phyloP scores from a whole-genome alignment of 768 basidiomycete species.

The Trametes elegans region DNA sequence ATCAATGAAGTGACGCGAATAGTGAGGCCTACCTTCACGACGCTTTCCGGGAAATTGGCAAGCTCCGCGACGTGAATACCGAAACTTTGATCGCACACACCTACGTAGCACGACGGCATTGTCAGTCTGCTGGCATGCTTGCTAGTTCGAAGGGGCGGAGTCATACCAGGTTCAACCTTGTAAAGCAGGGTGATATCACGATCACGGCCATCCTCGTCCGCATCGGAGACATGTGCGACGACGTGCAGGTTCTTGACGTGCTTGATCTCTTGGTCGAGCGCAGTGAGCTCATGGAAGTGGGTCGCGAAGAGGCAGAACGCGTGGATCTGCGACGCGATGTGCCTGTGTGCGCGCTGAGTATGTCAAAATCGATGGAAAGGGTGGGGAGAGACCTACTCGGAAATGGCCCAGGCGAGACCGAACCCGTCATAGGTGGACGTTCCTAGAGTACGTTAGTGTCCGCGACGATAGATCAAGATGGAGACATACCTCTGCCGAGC shows the following conservation, averaged over 20 bases:
- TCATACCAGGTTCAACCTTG: conserved; percentile 73
- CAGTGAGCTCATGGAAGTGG: conserved; percentile 96
- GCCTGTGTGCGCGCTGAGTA: conserved; percentile 42
- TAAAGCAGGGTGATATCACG: conserved; percentile 82
- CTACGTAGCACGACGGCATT: conserved; percentile 35
- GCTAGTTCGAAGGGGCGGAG: neutral
- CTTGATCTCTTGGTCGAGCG: conserved; percentile 78
- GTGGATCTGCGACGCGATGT: conserved; percentile 89
- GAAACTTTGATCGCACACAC: conserved; percentile 94
- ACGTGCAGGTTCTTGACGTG: conserved; percentile 96
- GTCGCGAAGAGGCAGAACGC: conserved; percentile 97
- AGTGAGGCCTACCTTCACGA: conserved; percentile 66
- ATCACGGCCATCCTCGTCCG: conserved; percentile 42
- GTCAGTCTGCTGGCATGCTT: neutral
- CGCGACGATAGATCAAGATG: neutral
- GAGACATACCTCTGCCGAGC: conserved; percentile 71
- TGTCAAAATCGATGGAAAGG: neutral
- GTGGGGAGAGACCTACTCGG: conserved; percentile 60
- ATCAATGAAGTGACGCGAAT: too few relatives aligned
- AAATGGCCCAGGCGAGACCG: conserved; percentile 97
- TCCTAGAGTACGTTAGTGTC: conserved; percentile 50
- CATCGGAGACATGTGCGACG: conserved; percentile 80
- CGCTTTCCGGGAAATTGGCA: conserved; percentile 96
- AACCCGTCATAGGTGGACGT: conserved; percentile 98
- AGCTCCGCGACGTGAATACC: conserved; percentile 97